These are phyloP conservation scores for Phytopythium delawarense DNA, from an alignment of 352 stramenopile species.

Conservation along the genomic window DNA sequence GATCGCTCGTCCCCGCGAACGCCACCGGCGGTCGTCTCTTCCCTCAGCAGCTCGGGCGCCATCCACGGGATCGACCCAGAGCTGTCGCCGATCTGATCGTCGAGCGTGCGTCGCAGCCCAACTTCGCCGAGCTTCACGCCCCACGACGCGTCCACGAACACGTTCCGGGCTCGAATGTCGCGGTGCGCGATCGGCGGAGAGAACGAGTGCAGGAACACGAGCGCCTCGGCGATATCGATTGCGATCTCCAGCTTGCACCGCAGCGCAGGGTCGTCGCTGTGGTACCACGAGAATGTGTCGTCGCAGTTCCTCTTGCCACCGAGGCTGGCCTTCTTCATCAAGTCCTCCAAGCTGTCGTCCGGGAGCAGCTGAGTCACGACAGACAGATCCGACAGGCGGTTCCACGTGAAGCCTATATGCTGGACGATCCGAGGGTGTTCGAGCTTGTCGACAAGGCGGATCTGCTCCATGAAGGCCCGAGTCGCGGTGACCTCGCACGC, in stretches of 20 bases:
- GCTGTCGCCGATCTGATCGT: slow-evolving; percentile 24
- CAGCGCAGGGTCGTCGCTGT: not conserved
- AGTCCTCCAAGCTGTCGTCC: slow-evolving; percentile 13
- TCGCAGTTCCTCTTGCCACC: not conserved
- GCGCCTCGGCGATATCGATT: slow-evolving; percentile 31
- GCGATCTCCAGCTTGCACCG: slow-evolving; percentile 19
- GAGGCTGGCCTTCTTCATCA: slow-evolving; percentile 8
- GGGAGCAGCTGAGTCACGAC: slow-evolving; percentile 21
- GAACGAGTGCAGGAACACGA: slow-evolving; percentile 36
- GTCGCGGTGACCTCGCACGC: slow-evolving; percentile 17
- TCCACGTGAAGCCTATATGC: slow-evolving; percentile 27
- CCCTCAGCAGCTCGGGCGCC: slow-evolving; percentile 27
- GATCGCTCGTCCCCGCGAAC: slow-evolving; percentile 14
- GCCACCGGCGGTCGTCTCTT: slow-evolving; percentile 8
- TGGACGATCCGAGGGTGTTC: slow-evolving; percentile 18
- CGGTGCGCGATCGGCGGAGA: slow-evolving; percentile 11
- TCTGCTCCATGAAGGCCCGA: slow-evolving; percentile 11
- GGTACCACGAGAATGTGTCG: slow-evolving; percentile 11
- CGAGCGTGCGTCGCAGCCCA: not conserved
- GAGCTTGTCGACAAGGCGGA: slow-evolving; percentile 15
- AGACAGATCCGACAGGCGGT: slow-evolving; percentile 13
- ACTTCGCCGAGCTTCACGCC: slow-evolving; percentile 12
- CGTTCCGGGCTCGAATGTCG: slow-evolving; percentile 10
- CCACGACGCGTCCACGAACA: slow-evolving; percentile 14
- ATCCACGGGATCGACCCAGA: slow-evolving; percentile 37